A percentile compares a stretch with the other conserved stretches of the same genome.
These are phyloP conservation scores for Sporothrix phasma DNA, from an alignment of 2,329 filamentous ascomycete genomes.

Conservation along the genomic window DNA sequence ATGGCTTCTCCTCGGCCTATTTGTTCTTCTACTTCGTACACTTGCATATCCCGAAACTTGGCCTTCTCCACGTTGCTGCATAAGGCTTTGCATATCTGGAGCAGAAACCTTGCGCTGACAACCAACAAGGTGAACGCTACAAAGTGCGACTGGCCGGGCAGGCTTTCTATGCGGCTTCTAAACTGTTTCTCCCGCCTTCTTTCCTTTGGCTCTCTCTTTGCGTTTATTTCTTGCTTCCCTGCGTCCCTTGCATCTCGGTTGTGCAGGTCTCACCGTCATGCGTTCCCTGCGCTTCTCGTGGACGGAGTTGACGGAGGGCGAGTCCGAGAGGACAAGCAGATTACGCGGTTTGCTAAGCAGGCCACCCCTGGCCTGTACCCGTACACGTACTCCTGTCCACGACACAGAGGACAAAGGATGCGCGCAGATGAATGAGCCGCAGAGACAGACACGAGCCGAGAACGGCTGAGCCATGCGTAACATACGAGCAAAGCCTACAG, in stretches of 20 bases:
- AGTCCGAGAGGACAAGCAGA: too few relatives aligned
- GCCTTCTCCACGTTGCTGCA: not conserved
- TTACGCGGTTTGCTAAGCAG: too few relatives aligned
- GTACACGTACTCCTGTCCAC: not conserved
- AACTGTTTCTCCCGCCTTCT: not conserved
- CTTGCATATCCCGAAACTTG: not conserved
- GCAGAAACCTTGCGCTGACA: not conserved
- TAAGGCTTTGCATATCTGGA: not conserved
- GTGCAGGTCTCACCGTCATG: constrained; percentile 6
- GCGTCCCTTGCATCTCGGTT: constrained; percentile 8
- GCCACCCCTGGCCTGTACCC: not conserved
- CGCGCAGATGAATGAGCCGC: not conserved
- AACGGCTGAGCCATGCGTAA: not conserved
- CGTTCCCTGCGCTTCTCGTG: not conserved
- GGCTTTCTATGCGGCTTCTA: too few relatives aligned
- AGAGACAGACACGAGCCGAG: not conserved
- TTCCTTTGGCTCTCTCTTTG: not conserved
- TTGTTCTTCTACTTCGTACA: not conserved
- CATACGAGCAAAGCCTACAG: not conserved
- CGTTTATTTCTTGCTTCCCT: not conserved
- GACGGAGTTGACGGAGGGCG: too few relatives aligned
- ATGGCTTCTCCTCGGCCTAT: not conserved
- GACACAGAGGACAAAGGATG: not conserved
- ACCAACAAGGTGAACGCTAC: not conserved
- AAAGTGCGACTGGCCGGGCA: not conserved